Percentiles rank a stretch among this genome's conserved stretches.
phyloP scores from a whole-genome alignment of 2,329 filamentous ascomycete species.

The Tolypocladium capitatum region DNA sequence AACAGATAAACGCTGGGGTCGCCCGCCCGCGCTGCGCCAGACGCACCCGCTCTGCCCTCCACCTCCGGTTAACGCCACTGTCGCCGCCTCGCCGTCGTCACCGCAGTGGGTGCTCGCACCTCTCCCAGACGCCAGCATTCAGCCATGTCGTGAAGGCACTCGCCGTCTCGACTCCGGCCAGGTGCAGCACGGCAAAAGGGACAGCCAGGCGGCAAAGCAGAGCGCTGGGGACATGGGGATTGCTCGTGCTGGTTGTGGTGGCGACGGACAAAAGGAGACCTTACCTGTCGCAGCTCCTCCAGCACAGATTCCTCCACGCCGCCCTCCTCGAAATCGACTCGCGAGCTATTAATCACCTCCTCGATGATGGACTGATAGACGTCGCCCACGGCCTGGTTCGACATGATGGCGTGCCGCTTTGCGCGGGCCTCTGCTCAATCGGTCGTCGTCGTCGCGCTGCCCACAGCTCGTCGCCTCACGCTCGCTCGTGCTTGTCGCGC shows the following conservation, averaged over 20 bases:
- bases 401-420: constrained; percentile 29
- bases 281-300: constrained; percentile 74
- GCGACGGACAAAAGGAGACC: not conserved
- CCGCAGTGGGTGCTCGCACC: not conserved
- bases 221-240: not conserved
- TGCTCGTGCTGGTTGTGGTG: not conserved
- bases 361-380: constrained; percentile 71
- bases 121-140: not conserved
- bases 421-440: not conserved
- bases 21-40: not conserved
- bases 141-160: not conserved
- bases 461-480: not conserved
- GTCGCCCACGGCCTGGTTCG: constrained; percentile 50
- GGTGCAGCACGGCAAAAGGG: not conserved
- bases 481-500: not conserved
- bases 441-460: not conserved
- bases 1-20: constrained; percentile 1
- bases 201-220: not conserved
- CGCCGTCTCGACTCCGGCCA: not conserved
- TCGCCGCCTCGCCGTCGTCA: not conserved
- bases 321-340: constrained; percentile 92
- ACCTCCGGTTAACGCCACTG: not conserved
- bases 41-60: not conserved
- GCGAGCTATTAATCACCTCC: constrained; percentile 82
- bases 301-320: constrained; percentile 81